Conservation (phyloP, 352 stramenopile species). For the Phytophthora vignae region DNA sequence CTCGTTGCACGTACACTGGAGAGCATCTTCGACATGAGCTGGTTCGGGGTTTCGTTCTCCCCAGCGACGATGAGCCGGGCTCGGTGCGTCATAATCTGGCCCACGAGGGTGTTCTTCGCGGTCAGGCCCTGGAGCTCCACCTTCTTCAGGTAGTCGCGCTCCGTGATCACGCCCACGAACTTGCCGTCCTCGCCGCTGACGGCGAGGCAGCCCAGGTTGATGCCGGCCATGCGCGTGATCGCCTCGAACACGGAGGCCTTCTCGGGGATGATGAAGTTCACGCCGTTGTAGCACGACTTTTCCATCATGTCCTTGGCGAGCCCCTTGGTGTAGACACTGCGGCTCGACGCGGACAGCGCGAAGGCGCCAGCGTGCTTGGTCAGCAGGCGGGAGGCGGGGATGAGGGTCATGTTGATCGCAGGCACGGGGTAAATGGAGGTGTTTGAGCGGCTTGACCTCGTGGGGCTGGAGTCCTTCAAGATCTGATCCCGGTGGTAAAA, state of each 20-base stretch:
- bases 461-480: background rate
- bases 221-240: conserved; percentile 95
- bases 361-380: conserved; percentile 27
- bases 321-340: conserved; percentile 81
- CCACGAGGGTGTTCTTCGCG: conserved; percentile 84
- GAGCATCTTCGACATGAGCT: conserved; percentile 97
- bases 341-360: conserved; percentile 18
- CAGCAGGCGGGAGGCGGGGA: conserved; percentile 28
- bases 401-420: conserved; percentile 28
- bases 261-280: conserved; percentile 96
- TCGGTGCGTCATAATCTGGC: conserved; percentile 95
- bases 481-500: conserved; percentile 4
- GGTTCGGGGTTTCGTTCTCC: conserved; percentile 85
- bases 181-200: conserved; percentile 90
- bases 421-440: conserved; percentile 11
- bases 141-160: conserved; percentile 97
- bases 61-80: conserved; percentile 92
- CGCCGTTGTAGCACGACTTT: conserved; percentile 94
- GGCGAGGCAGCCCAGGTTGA: conserved; percentile 93
- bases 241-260: conserved; percentile 94
- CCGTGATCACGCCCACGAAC: conserved; percentile 92
- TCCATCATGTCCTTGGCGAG: conserved; percentile 92
- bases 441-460: background rate
- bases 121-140: conserved; percentile 94
- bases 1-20: conserved; percentile 57